Evolutionary conservation across 2,329 filamentous ascomycete genomes (phyloP), one percentile per base, ranked within the genome.

Genomic region (Fusarium coffeatum): DNA sequence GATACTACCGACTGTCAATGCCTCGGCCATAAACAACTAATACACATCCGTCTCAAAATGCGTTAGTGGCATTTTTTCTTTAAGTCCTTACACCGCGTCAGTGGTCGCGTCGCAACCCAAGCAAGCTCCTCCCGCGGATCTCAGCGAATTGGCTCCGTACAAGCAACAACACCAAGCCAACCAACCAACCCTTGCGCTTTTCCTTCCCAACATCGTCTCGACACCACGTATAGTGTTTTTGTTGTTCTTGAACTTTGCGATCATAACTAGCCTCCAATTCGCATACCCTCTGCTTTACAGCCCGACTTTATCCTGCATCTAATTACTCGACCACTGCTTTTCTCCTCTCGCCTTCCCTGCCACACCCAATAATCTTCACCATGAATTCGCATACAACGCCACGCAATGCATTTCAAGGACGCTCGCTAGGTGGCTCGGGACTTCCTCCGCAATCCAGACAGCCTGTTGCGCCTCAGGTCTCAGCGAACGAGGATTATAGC

Each of bases 341-440:
- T 54, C 59, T 57, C 37, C 11, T 15, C 40, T 47, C 58, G 49
- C 60, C 55, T 48, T 55, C 46, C 61, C 63, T 59, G 57, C 64
- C 73, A 59, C 63, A 61, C 54, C 32, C 46, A 57, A 45, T 27
- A 65, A 42, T 68, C 58, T 60, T 40, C 65, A 65, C 46, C 55
- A 81, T 82, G 79, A 81, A 81, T 65, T 64, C 78, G 28, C 80
- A 82, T 70, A 59, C 76, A 60, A 82, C 80, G 47, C 79, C 80
- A 60, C 78, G 80, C 34, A 74, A 77, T 66, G 50, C 67, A 9
- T 81, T 81, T 64, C 75, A 78, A 12, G 68, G 75, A 50, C 78
- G 80, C 41, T 78, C 79, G 53, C 68, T 80, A 64, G 77, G 73
- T 22, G 75, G 72, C 12, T 74, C 78, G 16, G 70, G 68, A 47